phyloP scores from a whole-genome alignment of 495 filamentous ascomycete species.

The Neurospora sp. region DNA sequence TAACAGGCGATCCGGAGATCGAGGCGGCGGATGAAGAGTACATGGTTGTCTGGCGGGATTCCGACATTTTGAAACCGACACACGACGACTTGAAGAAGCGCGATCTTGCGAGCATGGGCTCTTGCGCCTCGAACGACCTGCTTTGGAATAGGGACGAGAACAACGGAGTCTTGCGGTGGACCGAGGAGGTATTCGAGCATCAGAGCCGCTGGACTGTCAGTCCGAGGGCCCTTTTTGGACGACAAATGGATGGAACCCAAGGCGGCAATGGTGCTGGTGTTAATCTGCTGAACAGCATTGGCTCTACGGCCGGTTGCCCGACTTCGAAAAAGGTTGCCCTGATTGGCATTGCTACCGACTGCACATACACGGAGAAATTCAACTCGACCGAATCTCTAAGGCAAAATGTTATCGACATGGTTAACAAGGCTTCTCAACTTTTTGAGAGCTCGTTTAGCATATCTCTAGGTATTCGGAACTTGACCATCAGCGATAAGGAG shows the following conservation, averaged over 20 bases:
- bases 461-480: slow-evolving; percentile 75
- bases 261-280: slow-evolving; percentile 76
- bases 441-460: slow-evolving; percentile 93
- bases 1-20: slow-evolving; percentile 61
- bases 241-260: slow-evolving; percentile 41
- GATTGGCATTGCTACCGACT: slow-evolving; percentile 88
- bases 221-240: slow-evolving; percentile 28
- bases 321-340: slow-evolving; percentile 79
- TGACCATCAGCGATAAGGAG: slow-evolving; percentile 57
- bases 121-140: slow-evolving; percentile 58
- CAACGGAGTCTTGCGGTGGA: slow-evolving; percentile 50
- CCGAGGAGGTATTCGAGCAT: slow-evolving; percentile 19
- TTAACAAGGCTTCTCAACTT: slow-evolving; percentile 77
- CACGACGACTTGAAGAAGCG: slow-evolving; percentile 27
- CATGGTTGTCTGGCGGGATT: slow-evolving; percentile 89
- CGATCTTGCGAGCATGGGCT: slow-evolving; percentile 19
- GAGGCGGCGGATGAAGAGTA: slow-evolving; percentile 54
- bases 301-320: slow-evolving; percentile 72
- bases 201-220: slow-evolving; percentile 20
- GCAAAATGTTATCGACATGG: slow-evolving; percentile 66
- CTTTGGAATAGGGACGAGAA: slow-evolving; percentile 57
- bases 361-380: slow-evolving; percentile 69
- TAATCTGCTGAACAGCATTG: slow-evolving; percentile 74
- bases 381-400: slow-evolving; percentile 47
- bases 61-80: slow-evolving; percentile 51